Conservation (phyloP, 805 yeast genomes). For the Cyberlindnera euphorbiiphila region DNA sequence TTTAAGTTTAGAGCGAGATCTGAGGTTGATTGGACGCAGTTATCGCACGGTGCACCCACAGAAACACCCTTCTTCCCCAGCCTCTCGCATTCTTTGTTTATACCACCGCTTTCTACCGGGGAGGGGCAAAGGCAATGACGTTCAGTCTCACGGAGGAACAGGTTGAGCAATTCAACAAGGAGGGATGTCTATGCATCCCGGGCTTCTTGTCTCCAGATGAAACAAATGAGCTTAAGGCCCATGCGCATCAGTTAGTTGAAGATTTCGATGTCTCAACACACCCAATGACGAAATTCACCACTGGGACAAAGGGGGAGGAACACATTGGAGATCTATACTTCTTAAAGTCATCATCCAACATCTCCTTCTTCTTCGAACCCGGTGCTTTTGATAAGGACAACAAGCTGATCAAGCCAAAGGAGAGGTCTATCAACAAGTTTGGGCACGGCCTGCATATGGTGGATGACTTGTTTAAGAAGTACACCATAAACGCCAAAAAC, state of each 20-base stretch:
- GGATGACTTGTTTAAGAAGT: constrained; percentile 37
- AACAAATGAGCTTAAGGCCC: constrained; percentile 36
- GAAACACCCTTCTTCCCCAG: too few species aligned
- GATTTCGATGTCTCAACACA: constrained; percentile 52
- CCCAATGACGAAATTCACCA: constrained; percentile 68
- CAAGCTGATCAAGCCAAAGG: constrained; percentile 47
- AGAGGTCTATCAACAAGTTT: constrained; percentile 64
- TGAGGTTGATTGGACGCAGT: too few species aligned
- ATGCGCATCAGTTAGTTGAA: constrained; percentile 42
- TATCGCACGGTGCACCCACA: too few species aligned
- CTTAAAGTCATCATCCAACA: constrained; percentile 62
- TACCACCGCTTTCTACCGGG: too few species aligned
- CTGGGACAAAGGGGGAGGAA: constrained; percentile 43
- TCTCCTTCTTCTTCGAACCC: constrained; percentile 66
- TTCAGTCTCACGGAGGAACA: constrained; percentile 35
- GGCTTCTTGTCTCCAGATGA: constrained; percentile 45
- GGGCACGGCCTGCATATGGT: constrained; percentile 76
- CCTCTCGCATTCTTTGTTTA: too few species aligned
- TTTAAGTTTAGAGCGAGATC: too few species aligned
- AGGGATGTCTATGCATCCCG: constrained; percentile 62
- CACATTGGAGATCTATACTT: constrained; percentile 77
- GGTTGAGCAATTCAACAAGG: constrained; percentile 41
- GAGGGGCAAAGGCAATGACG: too few species aligned
- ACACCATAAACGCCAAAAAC: constrained; percentile 51
- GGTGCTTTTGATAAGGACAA: constrained; percentile 59